Conservation (phyloP, 2,329 filamentous ascomycete genomes). For the Colletotrichum sp. region DNA sequence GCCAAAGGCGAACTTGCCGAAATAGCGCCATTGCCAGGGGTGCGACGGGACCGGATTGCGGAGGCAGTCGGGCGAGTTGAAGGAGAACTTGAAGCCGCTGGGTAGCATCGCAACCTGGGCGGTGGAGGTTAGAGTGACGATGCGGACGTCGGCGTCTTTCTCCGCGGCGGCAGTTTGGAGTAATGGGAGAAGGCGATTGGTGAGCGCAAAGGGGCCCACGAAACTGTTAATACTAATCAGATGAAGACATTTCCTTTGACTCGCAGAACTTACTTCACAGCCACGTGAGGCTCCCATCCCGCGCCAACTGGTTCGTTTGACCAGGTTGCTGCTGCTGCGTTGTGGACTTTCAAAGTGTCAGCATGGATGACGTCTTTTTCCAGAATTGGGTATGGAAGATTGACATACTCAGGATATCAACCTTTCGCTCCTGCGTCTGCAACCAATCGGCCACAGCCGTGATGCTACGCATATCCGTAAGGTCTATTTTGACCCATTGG, state of each 20-base stretch:
- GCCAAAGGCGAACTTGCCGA: constrained; percentile 14
- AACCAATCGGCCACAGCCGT: constrained; percentile 17
- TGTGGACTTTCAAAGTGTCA: constrained; percentile 26
- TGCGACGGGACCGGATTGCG: background rate
- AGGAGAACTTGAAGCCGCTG: constrained; percentile 18
- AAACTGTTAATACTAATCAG: constrained; percentile 14
- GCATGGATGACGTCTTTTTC: background rate
- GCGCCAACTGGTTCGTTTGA: background rate
- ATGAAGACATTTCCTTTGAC: background rate
- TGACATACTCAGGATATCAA: constrained; percentile 28
- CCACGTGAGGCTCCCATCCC: constrained; percentile 28
- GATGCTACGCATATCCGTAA: constrained; percentile 23
- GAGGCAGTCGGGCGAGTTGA: constrained; percentile 14
- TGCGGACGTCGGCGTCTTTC: constrained; percentile 24
- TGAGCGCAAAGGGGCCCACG: constrained; percentile 28
- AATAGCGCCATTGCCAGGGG: constrained; percentile 15
- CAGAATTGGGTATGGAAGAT: background rate
- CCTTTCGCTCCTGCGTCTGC: constrained; percentile 17
- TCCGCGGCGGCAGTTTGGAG: constrained; percentile 23
- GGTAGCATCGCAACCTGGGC: constrained; percentile 19
- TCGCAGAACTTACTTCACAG: constrained; percentile 21
- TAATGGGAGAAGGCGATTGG: constrained; percentile 28
- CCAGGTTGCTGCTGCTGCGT: constrained; percentile 11
- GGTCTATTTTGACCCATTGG: constrained; percentile 27
- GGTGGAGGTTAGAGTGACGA: constrained; percentile 25